A percentile compares a stretch with the other conserved stretches of the same genome.
These are phyloP conservation scores for Fusarium sublunatum DNA, from an alignment of 2,329 filamentous ascomycete genomes.

Conservation along the genomic window DNA sequence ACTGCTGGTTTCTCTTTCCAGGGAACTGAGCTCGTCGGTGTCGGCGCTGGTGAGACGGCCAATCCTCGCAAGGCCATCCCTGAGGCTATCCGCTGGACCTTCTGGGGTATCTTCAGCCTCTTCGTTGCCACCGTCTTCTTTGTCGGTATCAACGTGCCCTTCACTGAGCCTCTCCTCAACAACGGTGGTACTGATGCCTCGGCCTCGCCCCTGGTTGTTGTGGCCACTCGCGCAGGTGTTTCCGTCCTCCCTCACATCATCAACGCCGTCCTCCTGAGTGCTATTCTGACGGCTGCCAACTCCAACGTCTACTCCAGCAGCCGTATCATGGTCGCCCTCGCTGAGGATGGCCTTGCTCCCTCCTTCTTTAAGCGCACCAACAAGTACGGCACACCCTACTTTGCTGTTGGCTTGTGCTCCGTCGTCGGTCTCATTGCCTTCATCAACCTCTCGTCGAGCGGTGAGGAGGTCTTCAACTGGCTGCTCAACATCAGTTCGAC, in stretches of 20 bases:
- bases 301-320: conserved; percentile 80
- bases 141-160: conserved; percentile 77
- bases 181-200: conserved; percentile 66
- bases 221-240: conserved; percentile 71
- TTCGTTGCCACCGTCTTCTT: conserved; percentile 76
- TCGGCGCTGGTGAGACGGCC: conserved; percentile 81
- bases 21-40: conserved; percentile 79
- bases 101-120: conserved; percentile 77
- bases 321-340: conserved; percentile 74
- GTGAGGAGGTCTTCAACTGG: conserved; percentile 75
- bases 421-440: conserved; percentile 73
- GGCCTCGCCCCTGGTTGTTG: conserved; percentile 73
- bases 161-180: conserved; percentile 65
- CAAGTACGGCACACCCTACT: conserved; percentile 70
- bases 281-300: conserved; percentile 82
- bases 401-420: conserved; percentile 65
- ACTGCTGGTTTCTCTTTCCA: conserved; percentile 77
- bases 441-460: conserved; percentile 70
- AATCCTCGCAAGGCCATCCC: conserved; percentile 80
- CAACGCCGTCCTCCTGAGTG: conserved; percentile 81
- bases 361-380: conserved; percentile 69
- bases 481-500: conserved; percentile 77
- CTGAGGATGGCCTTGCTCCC: conserved; percentile 72
- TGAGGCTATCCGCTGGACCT: conserved; percentile 77
- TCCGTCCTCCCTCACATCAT: conserved; percentile 74